Percentiles rank a stretch among this genome's conserved stretches.
Conservation (phyloP, 1,284 basidiomycete species). For the Stereum hirsutum region DNA sequence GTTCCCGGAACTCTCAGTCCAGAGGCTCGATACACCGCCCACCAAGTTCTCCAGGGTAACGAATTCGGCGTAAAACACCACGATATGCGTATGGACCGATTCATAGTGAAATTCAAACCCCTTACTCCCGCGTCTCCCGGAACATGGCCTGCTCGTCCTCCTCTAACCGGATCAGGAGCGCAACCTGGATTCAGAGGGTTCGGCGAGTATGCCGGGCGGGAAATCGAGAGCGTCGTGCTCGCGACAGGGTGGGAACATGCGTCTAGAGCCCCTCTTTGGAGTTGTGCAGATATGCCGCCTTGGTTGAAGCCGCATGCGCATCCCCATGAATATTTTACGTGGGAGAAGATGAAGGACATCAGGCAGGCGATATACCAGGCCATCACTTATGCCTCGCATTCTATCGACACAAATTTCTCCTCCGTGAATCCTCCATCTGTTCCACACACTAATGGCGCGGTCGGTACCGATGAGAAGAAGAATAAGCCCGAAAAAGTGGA, state of each 20-base stretch:
- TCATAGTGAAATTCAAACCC: constrained; percentile 16
- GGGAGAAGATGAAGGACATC: constrained; percentile 12
- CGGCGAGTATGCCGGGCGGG: no score
- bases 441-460: constrained; percentile 5
- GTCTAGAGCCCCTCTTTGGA: constrained; percentile 17
- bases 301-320: constrained; percentile 14
- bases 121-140: no score
- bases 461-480: no score
- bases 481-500: no score
- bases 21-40: constrained; percentile 13
- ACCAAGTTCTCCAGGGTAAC: constrained; percentile 12
- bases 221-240: constrained; percentile 9
- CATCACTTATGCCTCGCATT: constrained; percentile 8
- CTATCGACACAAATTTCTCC: no score
- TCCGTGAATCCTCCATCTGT: no score
- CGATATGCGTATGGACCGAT: constrained; percentile 18
- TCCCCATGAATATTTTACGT: constrained; percentile 12
- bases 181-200: no score
- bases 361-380: constrained; percentile 10
- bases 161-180: no score
- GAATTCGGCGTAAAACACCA: constrained; percentile 14
- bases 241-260: constrained; percentile 19
- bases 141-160: no score
- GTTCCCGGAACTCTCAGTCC: constrained; percentile 14
- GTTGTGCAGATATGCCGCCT: constrained; percentile 17